Evolutionary conservation across 176 grass and related monocot species (phyloP).

Genomic region (Bromus sterilis): DNA sequence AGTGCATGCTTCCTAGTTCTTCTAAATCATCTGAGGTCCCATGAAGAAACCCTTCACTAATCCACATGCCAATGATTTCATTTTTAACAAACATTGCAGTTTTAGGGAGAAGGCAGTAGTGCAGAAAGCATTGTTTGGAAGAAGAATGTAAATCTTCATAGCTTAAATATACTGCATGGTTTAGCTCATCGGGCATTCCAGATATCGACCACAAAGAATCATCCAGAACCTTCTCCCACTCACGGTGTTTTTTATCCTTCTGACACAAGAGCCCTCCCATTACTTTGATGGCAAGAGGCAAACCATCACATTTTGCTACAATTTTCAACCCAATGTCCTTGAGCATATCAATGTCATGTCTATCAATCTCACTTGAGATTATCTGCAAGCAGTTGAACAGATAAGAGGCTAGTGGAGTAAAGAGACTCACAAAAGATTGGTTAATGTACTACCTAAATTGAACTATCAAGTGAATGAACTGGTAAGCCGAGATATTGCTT

Average conservation of each 20-base stretch:
- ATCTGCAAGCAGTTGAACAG: too few species aligned
- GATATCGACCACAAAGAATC: constrained; percentile 7
- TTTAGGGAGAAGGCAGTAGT: constrained; percentile 32
- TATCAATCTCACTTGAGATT: neutral
- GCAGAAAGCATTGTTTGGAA: constrained; percentile 38
- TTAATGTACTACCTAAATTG: too few species aligned
- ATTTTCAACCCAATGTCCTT: constrained; percentile 26
- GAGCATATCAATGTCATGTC: neutral
- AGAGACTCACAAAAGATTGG: too few species aligned
- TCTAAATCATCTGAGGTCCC: neutral
- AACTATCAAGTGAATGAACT: too few species aligned
- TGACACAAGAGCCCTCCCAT: constrained; percentile 27
- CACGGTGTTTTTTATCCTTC: neutral
- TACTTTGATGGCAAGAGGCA: constrained; percentile 39
- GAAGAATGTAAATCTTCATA: neutral
- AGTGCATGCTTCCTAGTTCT: neutral
- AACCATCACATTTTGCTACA: constrained; percentile 30
- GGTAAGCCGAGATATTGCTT: too few species aligned
- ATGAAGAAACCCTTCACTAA: constrained; percentile 13
- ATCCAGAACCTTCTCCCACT: constrained; percentile 20
- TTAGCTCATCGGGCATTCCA: constrained; percentile 11
- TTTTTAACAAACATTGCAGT: rapidly evolving
- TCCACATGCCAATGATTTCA: constrained; percentile 11
- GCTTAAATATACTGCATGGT: constrained; percentile 1
- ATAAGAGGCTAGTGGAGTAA: too few species aligned